Base-by-base conservation (phyloP, 2,329 filamentous ascomycete genomes). In the Pezicula radicicola region DNA sequence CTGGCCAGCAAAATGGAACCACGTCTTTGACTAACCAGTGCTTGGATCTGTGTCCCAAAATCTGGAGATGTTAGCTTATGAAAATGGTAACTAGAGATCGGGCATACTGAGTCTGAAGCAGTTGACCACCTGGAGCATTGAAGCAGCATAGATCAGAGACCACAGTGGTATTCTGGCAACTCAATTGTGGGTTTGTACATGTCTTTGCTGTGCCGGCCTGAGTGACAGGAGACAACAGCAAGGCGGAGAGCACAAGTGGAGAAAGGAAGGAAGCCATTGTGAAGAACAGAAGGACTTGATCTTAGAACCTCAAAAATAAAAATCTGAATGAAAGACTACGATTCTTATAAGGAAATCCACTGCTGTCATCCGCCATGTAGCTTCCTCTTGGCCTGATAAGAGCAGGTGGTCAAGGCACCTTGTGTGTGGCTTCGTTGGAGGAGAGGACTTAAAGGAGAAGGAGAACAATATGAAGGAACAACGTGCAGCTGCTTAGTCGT, bases 41-140 rank as follows among this genome's bases (percentile, higher is more conserved):
- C 77, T 72, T 1, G 86, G 86, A 52, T 78, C 66, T 0, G 82
- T 79, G 63, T 91, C 87, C 88, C 88, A 91, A 70, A 91, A 91
- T 12, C 28, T 30, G 8, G 28, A 30, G 10, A 30, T 30, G 7
- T 30, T 30, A 30, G 28, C 28, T 9, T 30, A 12, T 9, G 28
- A 12, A 30, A 30, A 9, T 30, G 7, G 8, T 12, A 4, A 9
- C 28, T 30, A 30, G 28, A 30, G 28, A 30, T 30, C 8, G 28
- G 2, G 7, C 28, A 30, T 30, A 30, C 61, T 91, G 88, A 2
- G 88, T 91, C 67, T 83, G 81, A 4, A 91, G 75, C 42, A 91
- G 71, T 55, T 88, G 80, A 7, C 88, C 88, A 4, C 86, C 83
- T 0, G 87, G 87, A 19, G 81, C 76, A 63, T 88, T 88, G 72